Conservation (phyloP, 495 filamentous ascomycete species). For the Venustampulla echinocandica region DNA sequence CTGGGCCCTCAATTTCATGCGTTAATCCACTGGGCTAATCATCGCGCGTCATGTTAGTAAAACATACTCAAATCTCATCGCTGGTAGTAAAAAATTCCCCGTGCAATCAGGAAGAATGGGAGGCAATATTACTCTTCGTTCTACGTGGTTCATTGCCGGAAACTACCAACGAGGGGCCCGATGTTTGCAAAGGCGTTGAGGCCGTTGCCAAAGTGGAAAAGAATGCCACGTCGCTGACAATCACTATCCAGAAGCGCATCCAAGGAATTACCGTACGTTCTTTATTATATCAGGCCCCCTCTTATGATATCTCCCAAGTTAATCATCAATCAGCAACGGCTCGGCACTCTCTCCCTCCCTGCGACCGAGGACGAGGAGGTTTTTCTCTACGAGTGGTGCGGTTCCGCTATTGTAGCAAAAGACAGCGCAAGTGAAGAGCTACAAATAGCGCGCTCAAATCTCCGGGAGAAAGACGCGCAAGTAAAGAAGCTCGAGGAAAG, state of each 20-base stretch:
- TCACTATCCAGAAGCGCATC: constrained; percentile 49
- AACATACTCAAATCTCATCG: constrained; percentile 32
- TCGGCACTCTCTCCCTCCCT: constrained; percentile 55
- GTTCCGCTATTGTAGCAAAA: constrained; percentile 33
- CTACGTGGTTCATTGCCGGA: constrained; percentile 24
- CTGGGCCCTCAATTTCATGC: constrained; percentile 15
- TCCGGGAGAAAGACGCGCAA: constrained; percentile 35
- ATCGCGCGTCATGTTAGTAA: constrained; percentile 31
- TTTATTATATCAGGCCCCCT: neutral
- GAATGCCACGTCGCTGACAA: constrained; percentile 31
- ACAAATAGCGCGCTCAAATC: constrained; percentile 37
- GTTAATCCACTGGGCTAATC: constrained; percentile 24
- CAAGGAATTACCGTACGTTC: constrained; percentile 45
- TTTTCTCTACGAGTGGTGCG: constrained; percentile 66
- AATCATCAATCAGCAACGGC: constrained; percentile 46
- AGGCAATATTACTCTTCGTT: constrained; percentile 33
- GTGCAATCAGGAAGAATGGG: constrained; percentile 50
- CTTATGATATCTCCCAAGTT: neutral
- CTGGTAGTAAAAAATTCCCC: constrained; percentile 45
- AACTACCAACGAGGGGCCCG: constrained; percentile 1
- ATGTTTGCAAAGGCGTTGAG: constrained; percentile 26
- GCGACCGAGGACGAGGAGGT: constrained; percentile 57
- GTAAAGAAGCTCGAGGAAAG: constrained; percentile 46
- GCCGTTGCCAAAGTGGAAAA: constrained; percentile 25
- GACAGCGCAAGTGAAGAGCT: constrained; percentile 30